phyloP scores from a whole-genome alignment of 2,329 filamentous ascomycete species.

The Neofusicoccum cordaticola region DNA sequence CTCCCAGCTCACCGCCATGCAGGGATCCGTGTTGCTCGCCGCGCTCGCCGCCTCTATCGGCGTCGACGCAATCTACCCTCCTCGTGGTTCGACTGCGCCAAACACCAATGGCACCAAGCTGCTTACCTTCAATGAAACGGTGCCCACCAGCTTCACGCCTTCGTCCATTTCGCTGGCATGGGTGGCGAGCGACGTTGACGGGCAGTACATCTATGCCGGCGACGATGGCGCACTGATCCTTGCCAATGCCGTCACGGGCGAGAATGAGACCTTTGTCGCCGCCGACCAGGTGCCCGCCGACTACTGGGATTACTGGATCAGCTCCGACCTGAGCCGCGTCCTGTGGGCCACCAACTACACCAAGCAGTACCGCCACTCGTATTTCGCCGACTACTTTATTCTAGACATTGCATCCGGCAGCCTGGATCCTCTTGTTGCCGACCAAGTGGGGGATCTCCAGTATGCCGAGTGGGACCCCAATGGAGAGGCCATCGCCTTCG shows the following conservation, averaged over 20 bases:
- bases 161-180: constrained; percentile 44
- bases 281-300: constrained; percentile 57
- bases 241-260: constrained; percentile 59
- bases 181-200: constrained; percentile 59
- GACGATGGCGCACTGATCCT: constrained; percentile 53
- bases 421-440: constrained; percentile 54
- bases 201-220: constrained; percentile 57
- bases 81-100: constrained; percentile 55
- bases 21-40: constrained; percentile 20
- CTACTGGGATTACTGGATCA: constrained; percentile 60
- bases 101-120: constrained; percentile 56
- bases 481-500: constrained; percentile 62
- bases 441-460: constrained; percentile 64
- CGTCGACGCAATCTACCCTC: constrained; percentile 45
- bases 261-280: constrained; percentile 56
- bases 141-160: constrained; percentile 44
- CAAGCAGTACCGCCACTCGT: constrained; percentile 67
- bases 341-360: constrained; percentile 65
- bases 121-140: constrained; percentile 56
- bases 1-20: neutral
- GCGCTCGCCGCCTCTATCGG: constrained; percentile 26
- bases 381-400: constrained; percentile 65
- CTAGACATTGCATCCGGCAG: constrained; percentile 59
- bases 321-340: constrained; percentile 57
- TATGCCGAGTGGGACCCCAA: constrained; percentile 62